Base-by-base conservation (phyloP, 495 filamentous ascomycete species). In the Aspergillus homomorphus region DNA sequence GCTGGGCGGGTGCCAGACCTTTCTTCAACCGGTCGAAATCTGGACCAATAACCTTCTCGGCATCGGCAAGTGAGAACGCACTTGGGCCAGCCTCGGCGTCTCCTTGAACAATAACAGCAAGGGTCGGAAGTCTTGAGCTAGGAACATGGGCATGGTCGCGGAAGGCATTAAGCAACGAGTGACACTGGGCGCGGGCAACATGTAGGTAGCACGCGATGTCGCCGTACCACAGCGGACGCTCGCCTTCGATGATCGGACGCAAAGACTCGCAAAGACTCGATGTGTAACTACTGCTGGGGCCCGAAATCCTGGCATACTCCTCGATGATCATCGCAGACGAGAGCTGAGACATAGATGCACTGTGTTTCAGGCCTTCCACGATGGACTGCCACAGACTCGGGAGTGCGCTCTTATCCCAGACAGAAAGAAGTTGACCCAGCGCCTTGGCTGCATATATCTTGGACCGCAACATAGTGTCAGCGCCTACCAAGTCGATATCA, bases 71-170 rank as follows among this genome's bases (percentile, higher is more conserved):
- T 42, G 90, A 94, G 73, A 98, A 98, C 24, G 94, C 91, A 58
- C 86, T 90, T 18, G 90, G 90, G 12, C 93, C 91, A 45, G 94
- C 92, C 66, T 91, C 89, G 1, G 87, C 70, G 60, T 98, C 93
- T 19, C 94, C 95, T 76, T 98, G 94, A 21, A 95, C 89, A 42
- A 98, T 86, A 30, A 92, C 89, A 54, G 95, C 89, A 41, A 97
- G 82, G 12, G 75, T 74, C 3, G 94, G 93, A 46, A 98, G 69
- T 66, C 87, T 90, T 46, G 80, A 76, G 49, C 80, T 75, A 44
- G 86, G 75, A 14, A 96, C 84, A 66, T 91, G 90, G 22, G 87
- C 90, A 58, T 90, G 83, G 58, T 96, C 92, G 58, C 89, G 81
- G 82, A 98, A 98, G 24, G 90, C 79, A 69, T 92, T 95, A 58